phyloP scores from a whole-genome alignment of 352 stramenopile genomes.

The Peronospora belbahrii region DNA sequence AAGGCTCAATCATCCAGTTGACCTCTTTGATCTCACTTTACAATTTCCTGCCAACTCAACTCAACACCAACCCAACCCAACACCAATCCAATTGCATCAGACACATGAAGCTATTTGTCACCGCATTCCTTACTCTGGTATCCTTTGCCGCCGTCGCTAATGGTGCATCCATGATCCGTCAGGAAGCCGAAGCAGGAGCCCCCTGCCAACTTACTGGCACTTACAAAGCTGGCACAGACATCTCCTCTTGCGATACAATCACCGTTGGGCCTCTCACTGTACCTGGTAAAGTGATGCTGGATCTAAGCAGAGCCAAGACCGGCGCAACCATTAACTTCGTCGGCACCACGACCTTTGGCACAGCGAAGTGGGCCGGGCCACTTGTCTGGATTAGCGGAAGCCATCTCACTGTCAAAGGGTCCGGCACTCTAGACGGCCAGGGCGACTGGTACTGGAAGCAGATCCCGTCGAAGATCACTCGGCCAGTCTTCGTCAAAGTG shows the following conservation, averaged over 20 bases:
- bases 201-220: slow-evolving; percentile 19
- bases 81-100: no score
- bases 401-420: slow-evolving; percentile 24
- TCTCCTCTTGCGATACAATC: slow-evolving; percentile 23
- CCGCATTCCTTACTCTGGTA: neutral
- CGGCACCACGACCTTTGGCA: slow-evolving; percentile 30
- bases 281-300: slow-evolving; percentile 23
- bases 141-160: slow-evolving; percentile 1
- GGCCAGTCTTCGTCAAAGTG: slow-evolving; percentile 32
- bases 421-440: slow-evolving; percentile 32
- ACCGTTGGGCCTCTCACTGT: slow-evolving; percentile 23
- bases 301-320: slow-evolving; percentile 20
- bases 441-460: slow-evolving; percentile 35
- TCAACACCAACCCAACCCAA: no score
- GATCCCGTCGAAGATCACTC: slow-evolving; percentile 13
- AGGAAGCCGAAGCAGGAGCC: slow-evolving; percentile 10
- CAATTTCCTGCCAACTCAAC: neutral
- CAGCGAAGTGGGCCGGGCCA: slow-evolving; percentile 21
- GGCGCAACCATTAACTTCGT: slow-evolving; percentile 27
- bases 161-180: slow-evolving; percentile 9
- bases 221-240: slow-evolving; percentile 22
- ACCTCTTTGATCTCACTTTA: neutral
- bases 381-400: slow-evolving; percentile 23
- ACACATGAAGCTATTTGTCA: slow-evolving; percentile 18
- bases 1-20: no score